Evolutionary conservation across 78 protist genomes (phyloP).

Genomic region (Ministeria vibrans): DNA sequence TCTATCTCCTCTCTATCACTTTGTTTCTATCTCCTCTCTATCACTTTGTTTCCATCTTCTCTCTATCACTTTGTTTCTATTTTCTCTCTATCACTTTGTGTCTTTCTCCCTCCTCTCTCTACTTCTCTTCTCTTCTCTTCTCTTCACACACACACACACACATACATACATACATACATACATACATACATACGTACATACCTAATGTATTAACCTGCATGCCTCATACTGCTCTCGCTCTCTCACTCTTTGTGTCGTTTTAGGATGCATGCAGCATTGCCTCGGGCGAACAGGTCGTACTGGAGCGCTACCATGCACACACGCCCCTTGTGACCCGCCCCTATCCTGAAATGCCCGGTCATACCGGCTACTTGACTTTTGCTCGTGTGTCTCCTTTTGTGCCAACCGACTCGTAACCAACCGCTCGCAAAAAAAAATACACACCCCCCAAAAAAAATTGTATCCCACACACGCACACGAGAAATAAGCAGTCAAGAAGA

Average conservation of each 20-base stretch:
- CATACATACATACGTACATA: not conserved
- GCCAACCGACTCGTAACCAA: no score
- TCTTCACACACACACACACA: not conserved
- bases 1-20: not conserved
- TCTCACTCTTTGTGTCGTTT: no score
- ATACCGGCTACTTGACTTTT: constrained; percentile 15
- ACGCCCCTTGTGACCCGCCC: not conserved
- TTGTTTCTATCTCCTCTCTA: not conserved
- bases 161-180: not conserved
- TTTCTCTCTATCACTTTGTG: not conserved
- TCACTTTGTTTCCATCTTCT: not conserved
- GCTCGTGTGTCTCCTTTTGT: no score
- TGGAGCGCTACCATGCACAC: no score
- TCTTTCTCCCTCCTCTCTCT: not conserved
- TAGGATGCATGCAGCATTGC: no score
- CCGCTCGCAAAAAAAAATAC: no score
- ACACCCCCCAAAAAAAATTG: no score
- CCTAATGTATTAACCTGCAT: not conserved
- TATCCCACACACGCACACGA: no score
- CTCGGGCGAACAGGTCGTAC: no score
- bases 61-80: not conserved
- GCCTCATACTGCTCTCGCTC: not conserved
- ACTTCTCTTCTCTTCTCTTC: not conserved
- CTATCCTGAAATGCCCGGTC: not conserved
- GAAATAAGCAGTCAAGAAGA: no score